Conservation (phyloP, 225 moss, liverwort and hornwort species). For the Neckera pumila region DNA sequence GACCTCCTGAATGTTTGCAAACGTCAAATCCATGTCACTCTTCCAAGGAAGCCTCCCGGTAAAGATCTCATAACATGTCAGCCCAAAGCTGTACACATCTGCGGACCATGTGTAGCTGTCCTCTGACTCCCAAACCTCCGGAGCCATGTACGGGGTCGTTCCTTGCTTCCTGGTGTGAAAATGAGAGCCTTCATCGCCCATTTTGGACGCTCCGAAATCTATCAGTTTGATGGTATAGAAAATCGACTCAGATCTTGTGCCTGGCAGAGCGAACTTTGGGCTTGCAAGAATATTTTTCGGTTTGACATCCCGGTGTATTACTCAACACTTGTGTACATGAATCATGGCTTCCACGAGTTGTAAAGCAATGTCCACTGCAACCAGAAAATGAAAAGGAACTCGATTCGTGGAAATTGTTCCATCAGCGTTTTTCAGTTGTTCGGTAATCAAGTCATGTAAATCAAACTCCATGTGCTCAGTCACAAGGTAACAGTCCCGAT, state of each 20-base stretch:
- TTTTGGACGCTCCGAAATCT: neutral
- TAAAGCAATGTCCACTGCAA: neutral
- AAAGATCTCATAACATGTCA: neutral
- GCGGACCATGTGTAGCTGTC: neutral
- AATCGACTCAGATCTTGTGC: no score
- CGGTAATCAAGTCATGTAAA: neutral
- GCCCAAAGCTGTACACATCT: neutral
- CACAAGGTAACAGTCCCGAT: neutral
- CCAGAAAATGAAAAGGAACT: neutral
- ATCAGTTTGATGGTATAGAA: neutral
- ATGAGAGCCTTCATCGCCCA: neutral
- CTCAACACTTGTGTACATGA: neutral
- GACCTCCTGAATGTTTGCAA: neutral
- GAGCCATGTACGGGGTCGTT: neutral
- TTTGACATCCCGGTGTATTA: neutral
- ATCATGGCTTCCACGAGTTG: neutral
- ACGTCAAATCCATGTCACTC: neutral
- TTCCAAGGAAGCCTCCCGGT: neutral
- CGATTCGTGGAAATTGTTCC: neutral
- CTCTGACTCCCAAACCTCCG: neutral
- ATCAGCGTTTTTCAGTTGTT: fast-evolving
- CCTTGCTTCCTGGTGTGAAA: neutral
- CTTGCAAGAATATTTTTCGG: neutral
- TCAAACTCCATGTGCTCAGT: neutral
- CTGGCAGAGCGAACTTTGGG: neutral